A percentile compares a stretch with the other conserved stretches of the same genome.
Evolutionary conservation across 352 stramenopile species (phyloP).

Genomic region (Blastocystis sp.): DNA sequence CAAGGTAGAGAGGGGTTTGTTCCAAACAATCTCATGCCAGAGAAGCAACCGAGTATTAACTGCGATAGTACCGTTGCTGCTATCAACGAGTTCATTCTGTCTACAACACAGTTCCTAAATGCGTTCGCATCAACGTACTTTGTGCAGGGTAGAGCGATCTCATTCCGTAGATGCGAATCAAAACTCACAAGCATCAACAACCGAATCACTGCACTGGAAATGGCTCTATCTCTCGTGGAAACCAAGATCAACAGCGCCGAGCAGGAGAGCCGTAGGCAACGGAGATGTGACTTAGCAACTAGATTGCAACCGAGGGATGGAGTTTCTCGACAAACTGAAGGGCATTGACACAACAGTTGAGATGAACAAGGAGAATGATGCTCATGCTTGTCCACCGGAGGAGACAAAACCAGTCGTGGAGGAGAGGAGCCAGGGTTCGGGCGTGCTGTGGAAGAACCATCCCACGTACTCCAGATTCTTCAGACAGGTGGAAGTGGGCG

Average conservation of each 20-base stretch:
- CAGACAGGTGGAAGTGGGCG: constrained; percentile 2
- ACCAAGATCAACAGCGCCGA: constrained; percentile 30
- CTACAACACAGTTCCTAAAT: constrained; percentile 25
- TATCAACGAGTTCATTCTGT: constrained; percentile 61
- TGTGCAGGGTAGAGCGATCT: background rate
- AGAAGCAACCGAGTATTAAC: background rate
- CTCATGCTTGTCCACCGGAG: background rate
- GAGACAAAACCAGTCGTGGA: background rate
- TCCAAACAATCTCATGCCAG: background rate
- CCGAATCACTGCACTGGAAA: constrained; percentile 35
- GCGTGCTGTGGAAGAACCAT: constrained; percentile 40
- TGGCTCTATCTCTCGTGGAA: constrained; percentile 25
- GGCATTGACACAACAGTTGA: no score
- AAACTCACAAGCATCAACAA: constrained; percentile 64
- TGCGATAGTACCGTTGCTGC: constrained; percentile 21
- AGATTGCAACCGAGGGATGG: constrained; percentile 24
- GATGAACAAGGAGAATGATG: no score
- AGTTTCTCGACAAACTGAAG: constrained; percentile 52
- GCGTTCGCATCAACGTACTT: constrained; percentile 24
- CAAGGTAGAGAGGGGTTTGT: background rate
- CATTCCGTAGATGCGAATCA: constrained; percentile 39
- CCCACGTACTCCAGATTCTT: constrained; percentile 5
- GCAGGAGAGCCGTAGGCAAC: constrained; percentile 16
- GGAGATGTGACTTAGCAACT: background rate
- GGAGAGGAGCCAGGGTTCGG: background rate